phyloP scores from a whole-genome alignment of 228 moss, liverwort and hornwort genomes.

The Sphagnum fallax region DNA sequence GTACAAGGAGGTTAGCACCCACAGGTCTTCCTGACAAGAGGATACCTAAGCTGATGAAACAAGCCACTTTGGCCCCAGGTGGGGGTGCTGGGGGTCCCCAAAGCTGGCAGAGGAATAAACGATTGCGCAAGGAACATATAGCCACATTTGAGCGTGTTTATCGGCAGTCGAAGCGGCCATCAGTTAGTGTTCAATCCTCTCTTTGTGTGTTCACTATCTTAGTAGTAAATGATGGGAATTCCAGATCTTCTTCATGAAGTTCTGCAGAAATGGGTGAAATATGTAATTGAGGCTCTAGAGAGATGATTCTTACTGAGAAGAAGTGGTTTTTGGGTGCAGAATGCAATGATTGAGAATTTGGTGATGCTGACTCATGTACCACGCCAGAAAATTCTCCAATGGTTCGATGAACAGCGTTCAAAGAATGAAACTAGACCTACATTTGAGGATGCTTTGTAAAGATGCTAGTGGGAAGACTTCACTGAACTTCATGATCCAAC shows the following conservation, averaged over 20 bases:
- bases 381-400: conserved; percentile 66
- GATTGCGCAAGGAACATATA: conserved; percentile 74
- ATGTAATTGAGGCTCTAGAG: too few species aligned
- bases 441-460: conserved; percentile 26
- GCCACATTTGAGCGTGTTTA: conserved; percentile 95
- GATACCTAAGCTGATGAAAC: conserved; percentile 16
- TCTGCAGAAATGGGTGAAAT: too few species aligned
- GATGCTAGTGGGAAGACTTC: conserved; percentile 4
- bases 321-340: conserved; percentile 29
- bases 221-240: too few species aligned
- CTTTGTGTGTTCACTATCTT: neutral
- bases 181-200: conserved; percentile 29
- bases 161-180: conserved; percentile 65
- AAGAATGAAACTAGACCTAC: conserved; percentile 28
- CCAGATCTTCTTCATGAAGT: too few species aligned
- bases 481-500: too few species aligned
- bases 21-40: conserved; percentile 11
- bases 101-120: conserved; percentile 70
- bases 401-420: conserved; percentile 68
- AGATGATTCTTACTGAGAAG: neutral
- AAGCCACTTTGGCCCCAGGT: conserved; percentile 7
- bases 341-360: conserved; percentile 80
- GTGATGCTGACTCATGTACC: conserved; percentile 82
- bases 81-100: conserved; percentile 35
- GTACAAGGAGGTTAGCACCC: neutral